These are phyloP conservation scores for Polysphondylium violaceum DNA, from an alignment of 78 protist genomes.

Conservation along the genomic window DNA sequence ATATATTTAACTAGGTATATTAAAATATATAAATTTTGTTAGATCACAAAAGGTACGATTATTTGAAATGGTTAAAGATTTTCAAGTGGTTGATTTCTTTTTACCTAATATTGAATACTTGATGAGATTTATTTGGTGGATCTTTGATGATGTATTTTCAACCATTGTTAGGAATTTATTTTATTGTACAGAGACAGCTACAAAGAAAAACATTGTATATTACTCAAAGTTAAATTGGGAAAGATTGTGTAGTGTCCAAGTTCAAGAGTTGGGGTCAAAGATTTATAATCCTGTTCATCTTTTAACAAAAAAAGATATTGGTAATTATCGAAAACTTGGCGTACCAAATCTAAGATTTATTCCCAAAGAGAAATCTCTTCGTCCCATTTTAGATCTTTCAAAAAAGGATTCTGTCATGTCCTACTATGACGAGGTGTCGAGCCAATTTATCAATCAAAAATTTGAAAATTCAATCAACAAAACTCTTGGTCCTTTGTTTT, in stretches of 20 bases:
- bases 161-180: slow-evolving; percentile 1
- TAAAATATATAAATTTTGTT: neutral
- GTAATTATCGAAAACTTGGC: neutral
- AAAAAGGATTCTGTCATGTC: neutral
- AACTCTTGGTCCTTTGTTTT: neutral
- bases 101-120: neutral
- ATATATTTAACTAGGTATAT: neutral
- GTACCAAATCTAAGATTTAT: neutral
- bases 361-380: neutral
- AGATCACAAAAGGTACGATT: neutral
- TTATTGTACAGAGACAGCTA: neutral
- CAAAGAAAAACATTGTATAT: neutral
- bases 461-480: neutral
- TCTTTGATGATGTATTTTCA: slow-evolving; percentile 9
- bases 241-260: neutral
- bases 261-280: neutral
- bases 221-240: neutral
- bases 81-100: neutral
- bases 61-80: neutral
- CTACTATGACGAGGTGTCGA: neutral
- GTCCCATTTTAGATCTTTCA: slow-evolving; percentile 13
- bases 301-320: neutral
- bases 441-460: neutral
- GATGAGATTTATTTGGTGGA: slow-evolving; percentile 22
- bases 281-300: slow-evolving; percentile 2